These are phyloP conservation scores for Bassia scoparia DNA, from an alignment of 148 eudicot species.

Conservation along the genomic window DNA sequence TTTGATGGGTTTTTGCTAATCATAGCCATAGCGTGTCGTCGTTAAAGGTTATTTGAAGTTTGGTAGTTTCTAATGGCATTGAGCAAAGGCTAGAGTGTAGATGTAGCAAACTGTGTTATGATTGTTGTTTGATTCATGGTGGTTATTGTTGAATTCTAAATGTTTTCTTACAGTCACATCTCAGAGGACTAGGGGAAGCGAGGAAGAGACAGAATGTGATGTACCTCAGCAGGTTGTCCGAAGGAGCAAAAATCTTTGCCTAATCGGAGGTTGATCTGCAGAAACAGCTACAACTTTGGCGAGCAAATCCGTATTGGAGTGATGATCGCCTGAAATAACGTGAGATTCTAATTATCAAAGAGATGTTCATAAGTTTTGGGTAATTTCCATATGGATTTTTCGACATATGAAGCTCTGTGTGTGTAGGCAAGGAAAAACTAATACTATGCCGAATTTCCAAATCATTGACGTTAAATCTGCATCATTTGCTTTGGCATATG, in stretches of 20 bases:
- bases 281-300: constrained; percentile 84
- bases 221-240: constrained; percentile 14
- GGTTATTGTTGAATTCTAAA: background rate
- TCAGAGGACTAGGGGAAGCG: constrained; percentile 30
- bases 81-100: no score
- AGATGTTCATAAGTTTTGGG: background rate
- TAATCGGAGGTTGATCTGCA: constrained; percentile 48
- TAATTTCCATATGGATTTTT: background rate
- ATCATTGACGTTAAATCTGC: background rate
- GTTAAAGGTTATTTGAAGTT: no score
- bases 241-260: constrained; percentile 35
- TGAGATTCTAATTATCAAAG: constrained; percentile 27
- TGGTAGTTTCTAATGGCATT: no score
- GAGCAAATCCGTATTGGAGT: constrained; percentile 70
- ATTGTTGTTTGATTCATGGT: background rate
- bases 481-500: background rate
- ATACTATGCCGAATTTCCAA: background rate
- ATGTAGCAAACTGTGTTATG: no score
- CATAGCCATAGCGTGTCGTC: background rate
- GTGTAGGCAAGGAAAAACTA: background rate
- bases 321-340: constrained; percentile 65
- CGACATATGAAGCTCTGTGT: background rate
- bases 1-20: background rate
- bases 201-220: constrained; percentile 23
- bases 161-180: constrained; percentile 43